Conservation (phyloP, 768 basidiomycete species). For the Terana coerulea region DNA sequence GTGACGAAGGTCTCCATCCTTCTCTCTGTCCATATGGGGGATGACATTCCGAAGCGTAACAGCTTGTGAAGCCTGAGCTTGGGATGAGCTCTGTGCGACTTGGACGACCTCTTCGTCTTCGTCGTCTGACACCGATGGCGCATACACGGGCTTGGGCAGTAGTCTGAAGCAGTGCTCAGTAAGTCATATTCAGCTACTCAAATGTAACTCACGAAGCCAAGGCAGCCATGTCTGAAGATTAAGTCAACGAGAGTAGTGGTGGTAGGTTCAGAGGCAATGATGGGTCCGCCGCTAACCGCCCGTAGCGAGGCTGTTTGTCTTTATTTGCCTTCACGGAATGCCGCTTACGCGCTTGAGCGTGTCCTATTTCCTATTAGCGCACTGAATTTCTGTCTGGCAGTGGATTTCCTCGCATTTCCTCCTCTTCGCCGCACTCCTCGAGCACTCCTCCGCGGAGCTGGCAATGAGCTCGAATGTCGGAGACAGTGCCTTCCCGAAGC, state of each 20-base stretch:
- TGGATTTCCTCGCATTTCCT: too few relatives aligned
- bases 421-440: too few relatives aligned
- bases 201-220: constrained; percentile 65
- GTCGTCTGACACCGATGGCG: constrained; percentile 51
- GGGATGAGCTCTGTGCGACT: constrained; percentile 25
- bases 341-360: too few relatives aligned
- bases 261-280: neutral
- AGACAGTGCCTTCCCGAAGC: constrained; percentile 19
- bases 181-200: constrained; percentile 9
- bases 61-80: constrained; percentile 29
- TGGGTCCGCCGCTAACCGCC: neutral
- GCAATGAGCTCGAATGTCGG: constrained; percentile 23
- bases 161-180: constrained; percentile 43
- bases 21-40: constrained; percentile 80
- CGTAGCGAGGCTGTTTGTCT: too few relatives aligned
- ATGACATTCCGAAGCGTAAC: constrained; percentile 50
- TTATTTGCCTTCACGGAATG: too few relatives aligned
- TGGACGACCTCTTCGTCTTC: constrained; percentile 42
- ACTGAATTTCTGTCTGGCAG: too few relatives aligned
- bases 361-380: too few relatives aligned
- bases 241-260: constrained; percentile 7
- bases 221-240: constrained; percentile 48
- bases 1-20: constrained; percentile 82
- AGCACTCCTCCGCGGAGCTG: neutral
- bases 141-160: constrained; percentile 64